A percentile compares a stretch with the other conserved stretches of the same genome.
These are phyloP conservation scores for Capsicum pubescens DNA, from an alignment of 257 asterid species.

Conservation along the genomic window DNA sequence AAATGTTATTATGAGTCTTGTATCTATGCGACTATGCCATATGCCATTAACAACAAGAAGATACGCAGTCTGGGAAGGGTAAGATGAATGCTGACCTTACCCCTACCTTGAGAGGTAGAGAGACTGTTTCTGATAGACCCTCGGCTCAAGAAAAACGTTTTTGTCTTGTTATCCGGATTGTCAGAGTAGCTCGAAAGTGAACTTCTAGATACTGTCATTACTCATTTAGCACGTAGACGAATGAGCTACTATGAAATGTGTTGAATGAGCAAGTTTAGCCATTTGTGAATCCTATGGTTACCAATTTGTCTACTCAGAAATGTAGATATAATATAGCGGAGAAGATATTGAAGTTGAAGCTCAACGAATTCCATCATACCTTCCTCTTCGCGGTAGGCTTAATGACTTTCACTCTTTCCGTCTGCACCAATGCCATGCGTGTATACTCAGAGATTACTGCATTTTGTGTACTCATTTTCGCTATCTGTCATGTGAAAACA, in stretches of 20 bases:
- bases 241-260: neutral
- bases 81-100: too few species aligned
- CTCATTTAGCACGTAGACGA: neutral
- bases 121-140: too few species aligned
- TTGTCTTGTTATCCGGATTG: neutral
- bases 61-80: too few species aligned
- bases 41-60: neutral
- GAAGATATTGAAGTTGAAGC: constrained; percentile 7
- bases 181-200: neutral
- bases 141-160: neutral
- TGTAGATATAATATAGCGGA: neutral
- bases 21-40: neutral
- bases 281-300: neutral
- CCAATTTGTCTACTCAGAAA: neutral
- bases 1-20: neutral
- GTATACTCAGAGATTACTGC: constrained; percentile 71
- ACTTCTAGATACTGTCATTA: neutral
- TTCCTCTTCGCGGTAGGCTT: constrained; percentile 46
- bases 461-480: constrained; percentile 65
- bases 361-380: constrained; percentile 42
- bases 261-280: neutral
- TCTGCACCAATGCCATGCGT: constrained; percentile 61
- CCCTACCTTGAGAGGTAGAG: too few species aligned
- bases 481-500: constrained; percentile 54
- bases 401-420: constrained; percentile 43